phyloP scores from a whole-genome alignment of 106 monocot genomes.

The Agapanthus africanus region DNA sequence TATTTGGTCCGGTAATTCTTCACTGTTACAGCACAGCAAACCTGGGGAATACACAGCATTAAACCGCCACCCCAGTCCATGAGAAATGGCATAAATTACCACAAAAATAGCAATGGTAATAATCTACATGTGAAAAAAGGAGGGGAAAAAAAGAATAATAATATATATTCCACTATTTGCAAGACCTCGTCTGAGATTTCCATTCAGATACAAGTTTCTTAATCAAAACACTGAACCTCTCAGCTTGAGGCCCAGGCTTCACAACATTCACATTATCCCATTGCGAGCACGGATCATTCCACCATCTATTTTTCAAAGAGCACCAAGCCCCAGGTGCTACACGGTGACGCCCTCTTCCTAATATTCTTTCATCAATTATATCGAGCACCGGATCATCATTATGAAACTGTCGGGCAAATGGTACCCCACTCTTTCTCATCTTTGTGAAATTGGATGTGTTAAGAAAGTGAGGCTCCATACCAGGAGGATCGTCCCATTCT shows the following conservation, averaged over 20 bases:
- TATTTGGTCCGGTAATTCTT: no score
- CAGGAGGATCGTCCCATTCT: slow-evolving; percentile 47
- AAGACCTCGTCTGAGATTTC: slow-evolving; percentile 14
- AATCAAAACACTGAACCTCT: slow-evolving; percentile 19
- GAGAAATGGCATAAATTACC: slow-evolving; percentile 3
- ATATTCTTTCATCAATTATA: slow-evolving; percentile 35
- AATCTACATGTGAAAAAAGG: no score
- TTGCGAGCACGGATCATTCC: slow-evolving; percentile 36
- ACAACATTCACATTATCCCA: slow-evolving; percentile 43
- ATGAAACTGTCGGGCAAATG: slow-evolving; percentile 36
- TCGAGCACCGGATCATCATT: slow-evolving; percentile 37
- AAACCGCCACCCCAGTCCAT: background rate
- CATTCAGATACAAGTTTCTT: slow-evolving; percentile 18
- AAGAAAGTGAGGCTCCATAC: slow-evolving; percentile 49
- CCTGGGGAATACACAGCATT: background rate
- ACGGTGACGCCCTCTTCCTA: slow-evolving; percentile 18
- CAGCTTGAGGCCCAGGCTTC: slow-evolving; percentile 26
- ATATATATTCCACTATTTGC: slow-evolving; percentile 9
- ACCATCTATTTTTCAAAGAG: slow-evolving; percentile 31
- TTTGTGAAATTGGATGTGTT: slow-evolving; percentile 25
- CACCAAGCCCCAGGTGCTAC: slow-evolving; percentile 51
- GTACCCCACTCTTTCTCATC: slow-evolving; percentile 28
- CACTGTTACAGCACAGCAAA: no score
- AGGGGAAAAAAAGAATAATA: no score
- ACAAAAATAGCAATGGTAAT: no score